Evolutionary conservation across 225 moss, liverwort and hornwort species (phyloP).

Genomic region (Takakia lepidozioides): DNA sequence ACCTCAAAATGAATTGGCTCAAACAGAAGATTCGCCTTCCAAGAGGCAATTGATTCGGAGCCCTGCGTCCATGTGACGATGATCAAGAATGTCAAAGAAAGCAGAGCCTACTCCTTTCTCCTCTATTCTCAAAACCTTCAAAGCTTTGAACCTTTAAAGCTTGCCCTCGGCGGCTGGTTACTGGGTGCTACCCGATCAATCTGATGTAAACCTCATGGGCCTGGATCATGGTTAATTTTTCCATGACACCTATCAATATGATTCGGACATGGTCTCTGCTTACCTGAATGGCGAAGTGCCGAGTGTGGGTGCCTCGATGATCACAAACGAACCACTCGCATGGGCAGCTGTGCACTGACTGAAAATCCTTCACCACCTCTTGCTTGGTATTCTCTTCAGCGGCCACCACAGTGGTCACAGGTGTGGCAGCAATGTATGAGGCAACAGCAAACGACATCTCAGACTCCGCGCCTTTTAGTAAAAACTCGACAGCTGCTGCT

Average conservation of each 20-base stretch:
- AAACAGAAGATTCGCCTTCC: constrained; percentile 81
- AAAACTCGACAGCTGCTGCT: constrained; percentile 15
- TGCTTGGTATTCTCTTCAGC: constrained; percentile 39
- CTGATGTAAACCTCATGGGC: neutral
- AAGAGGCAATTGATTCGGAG: constrained; percentile 74
- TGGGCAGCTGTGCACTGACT: constrained; percentile 51
- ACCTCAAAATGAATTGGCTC: constrained; percentile 79
- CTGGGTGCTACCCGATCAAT: neutral
- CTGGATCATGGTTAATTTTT: neutral
- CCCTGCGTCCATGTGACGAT: constrained; percentile 36
- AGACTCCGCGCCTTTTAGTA: constrained; percentile 10
- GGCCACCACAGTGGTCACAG: constrained; percentile 24
- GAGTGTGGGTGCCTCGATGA: constrained; percentile 48
- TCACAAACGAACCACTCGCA: constrained; percentile 87
- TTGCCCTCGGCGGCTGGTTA: too few species aligned
- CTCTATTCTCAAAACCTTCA: too few species aligned
- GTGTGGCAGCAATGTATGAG: constrained; percentile 31
- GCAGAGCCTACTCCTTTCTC: too few species aligned
- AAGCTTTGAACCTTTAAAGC: too few species aligned
- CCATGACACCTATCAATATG: neutral
- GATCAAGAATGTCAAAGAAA: neutral
- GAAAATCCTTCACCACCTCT: constrained; percentile 32
- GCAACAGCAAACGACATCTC: constrained; percentile 21
- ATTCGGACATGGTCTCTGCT: neutral
- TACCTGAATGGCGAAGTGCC: constrained; percentile 79